phyloP scores from a whole-genome alignment of 2,329 filamentous ascomycete species.

The Tolypocladium amazonense region DNA sequence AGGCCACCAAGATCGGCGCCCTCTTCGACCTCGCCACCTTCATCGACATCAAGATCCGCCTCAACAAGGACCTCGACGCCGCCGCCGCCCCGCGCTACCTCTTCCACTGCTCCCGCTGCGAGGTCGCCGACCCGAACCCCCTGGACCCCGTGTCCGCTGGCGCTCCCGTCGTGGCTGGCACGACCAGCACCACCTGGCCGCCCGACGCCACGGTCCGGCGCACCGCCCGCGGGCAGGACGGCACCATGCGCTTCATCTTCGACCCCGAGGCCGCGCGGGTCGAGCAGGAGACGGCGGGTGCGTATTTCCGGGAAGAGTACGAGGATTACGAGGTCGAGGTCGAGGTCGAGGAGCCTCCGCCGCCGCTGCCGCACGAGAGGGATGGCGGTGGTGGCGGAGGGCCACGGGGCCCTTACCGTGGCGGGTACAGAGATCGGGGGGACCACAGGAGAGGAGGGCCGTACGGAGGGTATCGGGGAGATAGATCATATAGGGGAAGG shows the following conservation, averaged over 20 bases:
- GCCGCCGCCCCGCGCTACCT: conserved; percentile 53
- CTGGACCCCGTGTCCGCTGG: conserved; percentile 16
- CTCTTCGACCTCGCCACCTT: conserved; percentile 66
- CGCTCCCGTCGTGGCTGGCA: conserved; percentile 12
- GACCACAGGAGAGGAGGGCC: conserved; percentile 20
- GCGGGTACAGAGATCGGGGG: conserved; percentile 18
- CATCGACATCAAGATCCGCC: conserved; percentile 73
- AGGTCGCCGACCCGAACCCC: conserved; percentile 24
- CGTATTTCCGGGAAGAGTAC: conserved; percentile 63
- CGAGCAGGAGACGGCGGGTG: conserved; percentile 57
- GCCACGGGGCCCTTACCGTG: conserved; percentile 10
- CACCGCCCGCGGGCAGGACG: conserved; percentile 41
- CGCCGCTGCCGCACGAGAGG: conserved; percentile 13
- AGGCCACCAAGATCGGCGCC: conserved; percentile 62
- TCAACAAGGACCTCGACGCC: conserved; percentile 71
- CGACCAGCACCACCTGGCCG: conserved; percentile 29
- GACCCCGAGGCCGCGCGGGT: conserved; percentile 63
- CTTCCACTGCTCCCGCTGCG: conserved; percentile 44
- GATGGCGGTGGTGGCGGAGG: conserved; percentile 8
- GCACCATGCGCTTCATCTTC: conserved; percentile 83
- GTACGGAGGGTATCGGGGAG: conserved; percentile 23
- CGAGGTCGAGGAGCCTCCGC: conserved; percentile 59
- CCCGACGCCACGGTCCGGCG: conserved; percentile 20
- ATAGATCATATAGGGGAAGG: conserved; percentile 21
- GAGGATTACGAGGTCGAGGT: conserved; percentile 71